Percentiles rank a stretch among this genome's conserved stretches.
Evolutionary conservation across 176 grass and related monocot genomes (phyloP).

Genomic region (Eragrostis nindensis): DNA sequence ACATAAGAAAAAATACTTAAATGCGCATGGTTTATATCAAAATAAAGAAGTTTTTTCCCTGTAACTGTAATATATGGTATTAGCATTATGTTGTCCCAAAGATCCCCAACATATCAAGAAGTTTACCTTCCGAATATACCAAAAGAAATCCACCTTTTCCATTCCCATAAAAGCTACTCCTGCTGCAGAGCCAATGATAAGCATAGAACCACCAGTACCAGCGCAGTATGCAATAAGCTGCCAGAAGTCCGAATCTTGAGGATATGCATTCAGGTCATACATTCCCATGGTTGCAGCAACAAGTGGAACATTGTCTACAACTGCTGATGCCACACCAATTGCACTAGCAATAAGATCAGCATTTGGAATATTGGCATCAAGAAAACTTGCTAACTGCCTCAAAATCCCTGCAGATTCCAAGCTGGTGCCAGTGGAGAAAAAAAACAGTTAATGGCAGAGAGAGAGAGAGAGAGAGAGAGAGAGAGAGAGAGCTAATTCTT

Average conservation of each 20-base stretch:
- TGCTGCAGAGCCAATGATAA: slow-evolving; percentile 95
- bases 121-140: slow-evolving; percentile 96
- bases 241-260: slow-evolving; percentile 96
- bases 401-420: slow-evolving; percentile 95
- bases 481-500: neutral
- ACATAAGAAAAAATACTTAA: slow-evolving; percentile 4
- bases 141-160: slow-evolving; percentile 99
- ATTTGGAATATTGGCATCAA: slow-evolving; percentile 84
- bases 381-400: slow-evolving; percentile 87
- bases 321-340: slow-evolving; percentile 83
- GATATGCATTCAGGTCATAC: slow-evolving; percentile 88
- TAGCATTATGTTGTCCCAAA: neutral
- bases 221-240: slow-evolving; percentile 94
- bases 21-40: neutral
- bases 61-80: neutral
- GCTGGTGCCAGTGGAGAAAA: slow-evolving; percentile 51
- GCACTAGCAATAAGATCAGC: slow-evolving; percentile 81
- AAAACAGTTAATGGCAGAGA: slow-evolving; percentile 23
- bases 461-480: neutral
- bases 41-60: neutral
- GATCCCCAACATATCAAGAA: neutral
- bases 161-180: slow-evolving; percentile 99
- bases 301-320: slow-evolving; percentile 97
- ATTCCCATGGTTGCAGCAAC: slow-evolving; percentile 98
- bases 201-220: slow-evolving; percentile 94